These are phyloP conservation scores for Candida taoyuanica DNA, from an alignment of 805 yeast species.

Conservation along the genomic window DNA sequence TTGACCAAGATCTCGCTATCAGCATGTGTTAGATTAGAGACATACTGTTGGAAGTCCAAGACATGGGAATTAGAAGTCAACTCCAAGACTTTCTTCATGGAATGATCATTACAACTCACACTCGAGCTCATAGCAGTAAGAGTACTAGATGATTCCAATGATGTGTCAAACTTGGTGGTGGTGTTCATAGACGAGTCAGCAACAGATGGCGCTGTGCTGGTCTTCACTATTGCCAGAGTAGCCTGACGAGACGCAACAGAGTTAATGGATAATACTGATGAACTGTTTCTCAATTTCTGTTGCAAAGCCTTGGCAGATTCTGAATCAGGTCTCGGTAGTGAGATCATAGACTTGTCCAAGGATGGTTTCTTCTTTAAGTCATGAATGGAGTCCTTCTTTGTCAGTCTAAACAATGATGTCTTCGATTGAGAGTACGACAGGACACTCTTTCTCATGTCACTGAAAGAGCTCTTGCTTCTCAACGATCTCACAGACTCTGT, in stretches of 20 bases:
- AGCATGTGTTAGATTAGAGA: slow-evolving; percentile 29
- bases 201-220: slow-evolving; percentile 3
- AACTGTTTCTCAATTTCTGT: slow-evolving; percentile 46
- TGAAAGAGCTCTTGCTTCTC: slow-evolving; percentile 23
- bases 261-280: slow-evolving; percentile 42
- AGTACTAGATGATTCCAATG: slow-evolving; percentile 1
- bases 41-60: slow-evolving; percentile 28
- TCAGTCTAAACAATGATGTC: slow-evolving; percentile 19
- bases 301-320: slow-evolving; percentile 51
- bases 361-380: slow-evolving; percentile 20
- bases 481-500: slow-evolving; percentile 24
- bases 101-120: slow-evolving; percentile 21
- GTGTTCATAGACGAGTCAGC: no score
- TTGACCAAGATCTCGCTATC: slow-evolving; percentile 30
- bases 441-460: slow-evolving; percentile 29
- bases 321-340: slow-evolving; percentile 52
- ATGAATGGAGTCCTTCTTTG: slow-evolving; percentile 22
- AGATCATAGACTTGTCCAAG: slow-evolving; percentile 40
- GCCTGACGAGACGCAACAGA: slow-evolving; percentile 22
- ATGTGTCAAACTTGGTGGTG: no score
- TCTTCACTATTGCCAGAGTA: slow-evolving; percentile 12
- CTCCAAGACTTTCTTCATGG: slow-evolving; percentile 29
- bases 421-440: slow-evolving; percentile 23
- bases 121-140: slow-evolving; percentile 2
- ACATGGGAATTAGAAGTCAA: slow-evolving; percentile 33